phyloP scores from a whole-genome alignment of 495 filamentous ascomycete genomes.

The Lasiosphaeriaceae sp. region DNA sequence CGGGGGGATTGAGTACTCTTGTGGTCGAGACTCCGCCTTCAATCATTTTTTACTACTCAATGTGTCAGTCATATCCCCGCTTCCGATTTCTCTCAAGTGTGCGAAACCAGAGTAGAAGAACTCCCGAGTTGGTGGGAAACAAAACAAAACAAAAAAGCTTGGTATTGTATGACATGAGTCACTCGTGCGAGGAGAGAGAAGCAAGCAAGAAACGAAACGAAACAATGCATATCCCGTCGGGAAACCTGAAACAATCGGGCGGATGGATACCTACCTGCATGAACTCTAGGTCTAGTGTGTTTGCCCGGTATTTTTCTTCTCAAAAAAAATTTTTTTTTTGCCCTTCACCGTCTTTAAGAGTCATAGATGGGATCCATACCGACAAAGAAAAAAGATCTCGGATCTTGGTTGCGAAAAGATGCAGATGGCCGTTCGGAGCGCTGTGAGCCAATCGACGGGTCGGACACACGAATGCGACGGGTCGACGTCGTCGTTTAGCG shows the following conservation, averaged over 20 bases:
- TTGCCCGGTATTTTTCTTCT: too few relatives aligned
- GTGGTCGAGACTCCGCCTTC: too few relatives aligned
- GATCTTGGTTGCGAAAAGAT: not conserved
- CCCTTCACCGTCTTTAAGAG: not conserved
- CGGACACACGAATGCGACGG: constrained; percentile 7
- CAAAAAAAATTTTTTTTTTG: too few relatives aligned
- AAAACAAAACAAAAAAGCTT: constrained; percentile 1
- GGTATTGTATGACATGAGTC: not conserved
- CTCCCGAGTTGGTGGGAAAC: too few relatives aligned
- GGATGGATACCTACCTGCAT: not conserved
- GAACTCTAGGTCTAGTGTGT: not conserved
- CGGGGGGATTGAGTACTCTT: too few relatives aligned
- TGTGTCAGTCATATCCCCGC: too few relatives aligned
- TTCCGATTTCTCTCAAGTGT: too few relatives aligned
- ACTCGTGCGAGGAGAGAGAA: not conserved
- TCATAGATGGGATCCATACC: not conserved
- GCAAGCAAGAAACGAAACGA: not conserved
- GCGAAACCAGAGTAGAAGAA: too few relatives aligned
- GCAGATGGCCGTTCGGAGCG: not conserved
- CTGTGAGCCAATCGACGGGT: constrained; percentile 14
- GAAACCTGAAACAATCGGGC: not conserved
- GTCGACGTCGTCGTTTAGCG: constrained; percentile 1
- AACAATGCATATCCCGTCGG: not conserved
- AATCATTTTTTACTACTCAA: too few relatives aligned
- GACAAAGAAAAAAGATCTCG: not conserved